Evolutionary conservation across 352 stramenopile genomes (phyloP).

Genomic region (Elongisporangium prolatum): DNA sequence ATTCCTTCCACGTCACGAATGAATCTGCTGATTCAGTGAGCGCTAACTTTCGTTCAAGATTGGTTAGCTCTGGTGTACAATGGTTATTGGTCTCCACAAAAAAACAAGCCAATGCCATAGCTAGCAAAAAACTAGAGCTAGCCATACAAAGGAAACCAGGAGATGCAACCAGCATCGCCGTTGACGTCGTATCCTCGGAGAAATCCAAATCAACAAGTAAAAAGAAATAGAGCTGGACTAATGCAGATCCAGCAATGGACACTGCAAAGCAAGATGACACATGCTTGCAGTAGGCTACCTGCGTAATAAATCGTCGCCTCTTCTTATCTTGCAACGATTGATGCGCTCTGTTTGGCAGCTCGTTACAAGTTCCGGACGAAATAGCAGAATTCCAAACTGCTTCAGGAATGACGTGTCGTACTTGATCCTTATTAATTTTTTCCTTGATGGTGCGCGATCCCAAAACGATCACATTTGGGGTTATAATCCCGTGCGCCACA

Average conservation of each 20-base stretch:
- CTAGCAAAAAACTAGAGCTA: constrained; percentile 29
- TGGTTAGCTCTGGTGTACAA: constrained; percentile 3
- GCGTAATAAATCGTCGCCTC: neutral
- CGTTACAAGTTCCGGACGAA: neutral
- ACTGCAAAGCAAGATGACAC: constrained; percentile 45
- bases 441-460: constrained; percentile 1
- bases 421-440: neutral
- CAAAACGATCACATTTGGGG: constrained; percentile 50
- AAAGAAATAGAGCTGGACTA: constrained; percentile 60
- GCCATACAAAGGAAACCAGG: constrained; percentile 28
- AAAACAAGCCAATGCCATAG: constrained; percentile 39
- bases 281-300: constrained; percentile 9
- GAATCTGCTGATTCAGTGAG: constrained; percentile 13
- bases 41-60: constrained; percentile 34
- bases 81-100: constrained; percentile 39
- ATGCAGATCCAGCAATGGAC: constrained; percentile 26
- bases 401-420: neutral
- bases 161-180: constrained; percentile 6
- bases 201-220: constrained; percentile 31
- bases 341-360: neutral
- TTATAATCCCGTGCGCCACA: constrained; percentile 41
- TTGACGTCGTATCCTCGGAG: constrained; percentile 1
- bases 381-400: neutral
- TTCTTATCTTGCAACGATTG: neutral
- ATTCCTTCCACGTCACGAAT: constrained; percentile 16